Conservation (phyloP, 495 filamentous ascomycete genomes). For the Neurospora africana region DNA sequence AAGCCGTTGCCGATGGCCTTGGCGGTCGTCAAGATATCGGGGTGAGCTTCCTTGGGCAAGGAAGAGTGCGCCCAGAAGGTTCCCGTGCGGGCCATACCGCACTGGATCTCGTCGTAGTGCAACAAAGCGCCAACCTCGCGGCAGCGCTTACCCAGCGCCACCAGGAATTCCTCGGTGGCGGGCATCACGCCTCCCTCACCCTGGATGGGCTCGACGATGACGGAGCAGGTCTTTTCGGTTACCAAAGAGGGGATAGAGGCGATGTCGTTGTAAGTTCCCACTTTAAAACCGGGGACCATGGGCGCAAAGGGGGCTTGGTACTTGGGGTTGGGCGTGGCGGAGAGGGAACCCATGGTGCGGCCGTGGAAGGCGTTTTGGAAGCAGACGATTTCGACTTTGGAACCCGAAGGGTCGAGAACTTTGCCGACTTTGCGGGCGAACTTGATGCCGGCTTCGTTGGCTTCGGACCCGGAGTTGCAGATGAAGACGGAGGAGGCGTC, state of each 20-base stretch:
- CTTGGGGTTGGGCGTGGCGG: slow-evolving; percentile 95
- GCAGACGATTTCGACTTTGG: slow-evolving; percentile 74
- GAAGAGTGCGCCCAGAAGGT: slow-evolving; percentile 74
- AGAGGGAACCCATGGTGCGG: slow-evolving; percentile 84
- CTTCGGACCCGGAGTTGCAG: slow-evolving; percentile 89
- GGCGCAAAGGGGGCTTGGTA: slow-evolving; percentile 92
- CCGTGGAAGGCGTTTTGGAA: slow-evolving; percentile 92
- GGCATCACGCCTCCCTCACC: slow-evolving; percentile 90
- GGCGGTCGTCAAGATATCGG: slow-evolving; percentile 86
- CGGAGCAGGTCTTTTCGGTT: slow-evolving; percentile 77
- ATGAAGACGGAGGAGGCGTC: slow-evolving; percentile 76
- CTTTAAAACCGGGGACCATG: slow-evolving; percentile 88
- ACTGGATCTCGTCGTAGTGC: slow-evolving; percentile 96
- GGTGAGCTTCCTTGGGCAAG: slow-evolving; percentile 70
- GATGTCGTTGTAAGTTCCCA: slow-evolving; percentile 78
- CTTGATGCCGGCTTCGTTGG: slow-evolving; percentile 96
- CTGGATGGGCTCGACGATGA: slow-evolving; percentile 97
- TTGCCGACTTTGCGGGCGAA: slow-evolving; percentile 89
- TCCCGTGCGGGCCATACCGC: slow-evolving; percentile 79
- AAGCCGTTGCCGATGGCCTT: slow-evolving; percentile 96
- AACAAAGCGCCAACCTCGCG: slow-evolving; percentile 79
- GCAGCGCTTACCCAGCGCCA: slow-evolving; percentile 67
- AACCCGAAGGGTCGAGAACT: slow-evolving; percentile 54
- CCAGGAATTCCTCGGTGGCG: slow-evolving; percentile 69
- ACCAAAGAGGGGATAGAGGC: slow-evolving; percentile 53